A percentile compares a stretch with the other conserved stretches of the same genome.
These are phyloP conservation scores for Crithidia mellificae DNA, from an alignment of 208 protist species.

Conservation along the genomic window DNA sequence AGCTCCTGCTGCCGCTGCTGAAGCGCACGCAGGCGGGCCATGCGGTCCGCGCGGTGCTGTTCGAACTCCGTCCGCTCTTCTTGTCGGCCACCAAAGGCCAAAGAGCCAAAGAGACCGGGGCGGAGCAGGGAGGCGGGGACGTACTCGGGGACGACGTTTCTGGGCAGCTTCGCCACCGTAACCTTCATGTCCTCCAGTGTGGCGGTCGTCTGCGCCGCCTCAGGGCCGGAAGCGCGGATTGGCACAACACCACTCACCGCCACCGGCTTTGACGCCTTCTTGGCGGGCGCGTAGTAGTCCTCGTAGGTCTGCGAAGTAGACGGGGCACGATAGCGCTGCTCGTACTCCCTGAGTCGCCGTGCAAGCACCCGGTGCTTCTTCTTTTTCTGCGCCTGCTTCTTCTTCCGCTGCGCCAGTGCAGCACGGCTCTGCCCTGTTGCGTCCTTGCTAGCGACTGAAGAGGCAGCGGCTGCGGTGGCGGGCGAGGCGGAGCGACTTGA, in stretches of 20 bases:
- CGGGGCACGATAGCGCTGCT: constrained; percentile 45
- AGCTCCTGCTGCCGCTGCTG: constrained; percentile 55
- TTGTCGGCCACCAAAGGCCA: constrained; percentile 50
- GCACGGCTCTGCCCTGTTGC: not conserved
- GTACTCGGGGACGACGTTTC: constrained; percentile 26
- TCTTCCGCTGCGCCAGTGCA: not conserved
- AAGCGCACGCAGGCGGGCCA: constrained; percentile 36
- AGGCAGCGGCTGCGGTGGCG: no score
- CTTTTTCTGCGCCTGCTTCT: constrained; percentile 22
- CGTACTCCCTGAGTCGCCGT: constrained; percentile 56
- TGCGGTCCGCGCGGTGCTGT: constrained; percentile 44
- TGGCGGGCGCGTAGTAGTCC: constrained; percentile 51
- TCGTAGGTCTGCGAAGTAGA: constrained; percentile 52
- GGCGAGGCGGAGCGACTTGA: not conserved
- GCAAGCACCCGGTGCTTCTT: constrained; percentile 30
- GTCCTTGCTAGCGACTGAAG: not conserved
- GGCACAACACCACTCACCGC: not conserved
- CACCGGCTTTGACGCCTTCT: not conserved
- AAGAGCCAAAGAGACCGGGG: constrained; percentile 41
- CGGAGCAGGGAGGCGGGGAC: constrained; percentile 39
- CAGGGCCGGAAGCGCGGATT: constrained; percentile 15
- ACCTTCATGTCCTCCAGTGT: constrained; percentile 40
- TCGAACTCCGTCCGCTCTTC: constrained; percentile 40
- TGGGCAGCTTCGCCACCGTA: constrained; percentile 37
- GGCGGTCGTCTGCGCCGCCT: constrained; percentile 16